Percentiles rank a stretch among this genome's conserved stretches.
Evolutionary conservation across 257 asterid species (phyloP).

Genomic region (Lycium barbarum): DNA sequence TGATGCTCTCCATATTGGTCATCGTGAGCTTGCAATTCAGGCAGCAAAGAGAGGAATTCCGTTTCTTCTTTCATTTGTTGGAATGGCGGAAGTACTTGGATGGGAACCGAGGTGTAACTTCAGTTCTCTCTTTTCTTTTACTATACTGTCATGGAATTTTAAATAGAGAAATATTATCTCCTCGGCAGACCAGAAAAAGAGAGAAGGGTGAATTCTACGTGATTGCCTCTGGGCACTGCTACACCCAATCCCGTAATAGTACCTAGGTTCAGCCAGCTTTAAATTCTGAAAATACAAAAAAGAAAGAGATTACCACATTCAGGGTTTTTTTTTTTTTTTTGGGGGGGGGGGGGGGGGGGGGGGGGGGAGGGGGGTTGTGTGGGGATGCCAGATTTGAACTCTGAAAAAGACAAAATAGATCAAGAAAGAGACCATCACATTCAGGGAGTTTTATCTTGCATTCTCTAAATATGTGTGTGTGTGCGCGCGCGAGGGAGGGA

Average conservation of each 20-base stretch:
- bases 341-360: too few relatives aligned
- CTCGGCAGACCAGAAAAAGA: background rate
- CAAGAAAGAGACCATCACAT: too few relatives aligned
- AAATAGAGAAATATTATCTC: background rate
- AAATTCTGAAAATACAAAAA: background rate
- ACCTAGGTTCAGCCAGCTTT: conserved; percentile 5
- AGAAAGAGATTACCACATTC: background rate
- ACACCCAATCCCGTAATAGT: background rate
- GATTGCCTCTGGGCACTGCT: background rate
- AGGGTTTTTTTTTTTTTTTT: too few relatives aligned
- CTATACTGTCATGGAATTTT: background rate
- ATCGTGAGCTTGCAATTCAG: conserved; percentile 95
- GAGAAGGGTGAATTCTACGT: background rate
- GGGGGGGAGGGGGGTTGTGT: too few relatives aligned
- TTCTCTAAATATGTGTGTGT: background rate
- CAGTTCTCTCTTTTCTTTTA: conserved; percentile 14
- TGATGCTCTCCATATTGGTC: conserved; percentile 99
- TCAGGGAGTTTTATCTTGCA: background rate
- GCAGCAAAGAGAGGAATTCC: conserved; percentile 88
- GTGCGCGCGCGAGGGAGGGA: background rate
- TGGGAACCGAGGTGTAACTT: conserved; percentile 87
- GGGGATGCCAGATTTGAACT: too few relatives aligned
- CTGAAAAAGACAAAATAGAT: too few relatives aligned
- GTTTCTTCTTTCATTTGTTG: conserved; percentile 79
- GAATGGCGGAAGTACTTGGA: conserved; percentile 95